Percentiles rank a stretch among this genome's conserved stretches.
Evolutionary conservation across 805 yeast genomes (phyloP).

Genomic region (Jamesozyma gamospora): DNA sequence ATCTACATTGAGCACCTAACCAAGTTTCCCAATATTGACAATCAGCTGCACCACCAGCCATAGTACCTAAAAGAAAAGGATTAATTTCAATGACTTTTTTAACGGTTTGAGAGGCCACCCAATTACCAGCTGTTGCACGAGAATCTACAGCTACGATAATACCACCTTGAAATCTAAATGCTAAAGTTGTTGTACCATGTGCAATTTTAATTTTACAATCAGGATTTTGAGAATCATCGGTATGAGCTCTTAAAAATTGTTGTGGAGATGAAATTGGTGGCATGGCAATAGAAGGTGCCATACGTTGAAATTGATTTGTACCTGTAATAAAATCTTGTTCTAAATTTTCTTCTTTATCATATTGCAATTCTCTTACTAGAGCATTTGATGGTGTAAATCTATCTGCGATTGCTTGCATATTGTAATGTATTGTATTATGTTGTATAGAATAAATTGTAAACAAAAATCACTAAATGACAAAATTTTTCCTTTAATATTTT

Average conservation of each 20-base stretch:
- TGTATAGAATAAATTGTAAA: no score
- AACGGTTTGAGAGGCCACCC: constrained; percentile 97
- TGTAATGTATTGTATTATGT: neutral
- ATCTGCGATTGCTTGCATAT: constrained; percentile 30
- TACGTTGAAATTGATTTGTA: constrained; percentile 19
- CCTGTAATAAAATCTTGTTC: constrained; percentile 30
- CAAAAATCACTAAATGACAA: neutral
- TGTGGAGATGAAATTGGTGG: constrained; percentile 87
- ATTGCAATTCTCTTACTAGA: constrained; percentile 20
- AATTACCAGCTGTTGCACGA: constrained; percentile 93
- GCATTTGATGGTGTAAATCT: constrained; percentile 15
- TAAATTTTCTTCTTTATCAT: constrained; percentile 26
- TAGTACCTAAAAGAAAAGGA: constrained; percentile 87
- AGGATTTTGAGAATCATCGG: constrained; percentile 87
- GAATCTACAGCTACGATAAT: constrained; percentile 95
- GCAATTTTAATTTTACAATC: constrained; percentile 94
- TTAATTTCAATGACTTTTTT: constrained; percentile 95
- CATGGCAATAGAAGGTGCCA: constrained; percentile 52
- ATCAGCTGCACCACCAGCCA: constrained; percentile 99
- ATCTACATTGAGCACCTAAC: constrained; percentile 93
- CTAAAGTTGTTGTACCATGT: constrained; percentile 97
- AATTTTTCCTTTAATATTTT: neutral
- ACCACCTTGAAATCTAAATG: constrained; percentile 93
- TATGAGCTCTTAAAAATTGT: constrained; percentile 91
- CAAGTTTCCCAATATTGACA: constrained; percentile 99